These are phyloP conservation scores for Andrographis paniculata DNA, from an alignment of 305 asterid species.

Conservation along the genomic window DNA sequence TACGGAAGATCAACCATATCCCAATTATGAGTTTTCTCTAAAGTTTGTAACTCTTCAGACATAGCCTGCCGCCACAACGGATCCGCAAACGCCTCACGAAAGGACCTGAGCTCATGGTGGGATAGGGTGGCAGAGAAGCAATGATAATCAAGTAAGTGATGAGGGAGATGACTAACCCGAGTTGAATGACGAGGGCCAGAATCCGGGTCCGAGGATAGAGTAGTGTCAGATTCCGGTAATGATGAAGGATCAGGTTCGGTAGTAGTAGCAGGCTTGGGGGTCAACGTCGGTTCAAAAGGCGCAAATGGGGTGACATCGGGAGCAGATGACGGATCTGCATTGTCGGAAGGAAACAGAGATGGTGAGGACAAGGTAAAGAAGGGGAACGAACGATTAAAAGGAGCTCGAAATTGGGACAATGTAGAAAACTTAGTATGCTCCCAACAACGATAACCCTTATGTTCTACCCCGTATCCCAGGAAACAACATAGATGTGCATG, in stretches of 20 bases:
- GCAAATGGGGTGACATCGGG: background rate
- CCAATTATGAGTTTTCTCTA: background rate
- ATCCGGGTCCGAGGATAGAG: background rate
- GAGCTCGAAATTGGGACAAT: background rate
- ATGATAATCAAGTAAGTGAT: no score
- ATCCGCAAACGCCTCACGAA: no score
- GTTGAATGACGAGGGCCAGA: background rate
- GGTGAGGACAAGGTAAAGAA: background rate
- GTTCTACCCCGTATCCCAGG: no score
- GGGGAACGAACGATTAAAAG: background rate
- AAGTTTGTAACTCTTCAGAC: background rate
- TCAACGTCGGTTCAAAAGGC: background rate
- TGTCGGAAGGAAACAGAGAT: background rate
- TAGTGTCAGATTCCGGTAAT: background rate
- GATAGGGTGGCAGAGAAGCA: no score
- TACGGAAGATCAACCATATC: background rate
- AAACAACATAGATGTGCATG: no score
- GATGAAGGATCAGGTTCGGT: no score
- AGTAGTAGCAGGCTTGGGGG: no score
- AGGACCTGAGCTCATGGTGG: no score
- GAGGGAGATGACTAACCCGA: background rate
- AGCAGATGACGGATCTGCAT: background rate
- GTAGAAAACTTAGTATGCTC: constrained; percentile 4
- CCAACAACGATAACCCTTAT: no score
- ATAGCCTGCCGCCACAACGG: background rate